Base-by-base conservation (phyloP, 202 grass and related monocot species). In the Carex sylvatica region DNA sequence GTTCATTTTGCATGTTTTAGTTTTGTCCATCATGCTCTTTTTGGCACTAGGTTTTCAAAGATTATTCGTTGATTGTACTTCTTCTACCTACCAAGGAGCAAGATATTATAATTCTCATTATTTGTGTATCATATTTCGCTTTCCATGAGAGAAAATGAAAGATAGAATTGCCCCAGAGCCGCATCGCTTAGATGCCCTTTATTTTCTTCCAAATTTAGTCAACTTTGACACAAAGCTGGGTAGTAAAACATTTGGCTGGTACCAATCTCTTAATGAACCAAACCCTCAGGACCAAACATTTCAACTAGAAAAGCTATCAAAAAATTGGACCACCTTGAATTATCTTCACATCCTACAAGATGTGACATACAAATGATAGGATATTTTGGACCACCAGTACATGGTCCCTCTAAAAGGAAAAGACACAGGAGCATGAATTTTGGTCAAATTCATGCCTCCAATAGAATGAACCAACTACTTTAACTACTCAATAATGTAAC, bases 351-450 rank as follows among this genome's bases (percentile, higher is more conserved):
- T 24, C 61, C 35, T 65, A 80, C 28, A 49, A 80, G 42, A 80
- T 65, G 11, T 65, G 56, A 80, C 40, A 80, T 49, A 80, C 60
- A 81, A 51, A 47, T 65, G 58, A 46, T 16, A 22, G 24, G 19
- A 81, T 66, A 49, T 81, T 71, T 47, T 81, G 78, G 78, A 65
- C 60, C 35, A 64, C 35, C 20, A 75, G 12, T 75, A 54, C 38
- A 64, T 80, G 53, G 77, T 38, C 51, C 6, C 12, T 13, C 19
- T 80, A 65, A 65, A 65, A 47, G 33, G n/a, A 64, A 80, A 80
- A 44, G 16, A 11, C 19, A 46, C 47, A 23, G 24, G 18, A 0
- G 9, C 49, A 62, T 65, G 13, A 52, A 66, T 51, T 35, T 49
- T 65, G 60, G 60, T 24, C 26, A 65, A 66, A 66, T 6, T 80